These are phyloP conservation scores for Picocystis sp. DNA, from an alignment of 163 green algal genomes.

Conservation along the genomic window DNA sequence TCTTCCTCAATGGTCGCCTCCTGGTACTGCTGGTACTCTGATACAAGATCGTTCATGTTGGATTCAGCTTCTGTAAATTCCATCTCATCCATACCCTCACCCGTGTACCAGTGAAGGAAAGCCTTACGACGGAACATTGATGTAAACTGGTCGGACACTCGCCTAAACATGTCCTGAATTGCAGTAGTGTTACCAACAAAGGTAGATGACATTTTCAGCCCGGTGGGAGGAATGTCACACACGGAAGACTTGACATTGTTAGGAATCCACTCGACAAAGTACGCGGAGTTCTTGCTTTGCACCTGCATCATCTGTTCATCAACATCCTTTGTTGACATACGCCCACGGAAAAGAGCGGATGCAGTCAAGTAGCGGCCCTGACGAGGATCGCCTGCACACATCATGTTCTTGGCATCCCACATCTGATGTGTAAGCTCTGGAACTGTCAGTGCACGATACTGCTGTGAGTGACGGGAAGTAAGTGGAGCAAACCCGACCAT, in stretches of 20 bases:
- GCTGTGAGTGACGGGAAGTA: conserved; percentile 2
- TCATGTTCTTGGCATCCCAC: neutral
- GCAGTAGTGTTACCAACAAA: conserved; percentile 5
- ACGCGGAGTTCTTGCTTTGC: conserved; percentile 5
- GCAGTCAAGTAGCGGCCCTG: conserved; percentile 5
- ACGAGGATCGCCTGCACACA: conserved; percentile 2
- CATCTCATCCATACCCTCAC: no score
- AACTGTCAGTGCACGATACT: conserved; percentile 5
- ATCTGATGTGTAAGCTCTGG: conserved; percentile 5
- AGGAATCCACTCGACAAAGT: conserved; percentile 7
- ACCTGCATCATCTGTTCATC: conserved; percentile 5
- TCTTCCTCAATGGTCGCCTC: conserved; percentile 2
- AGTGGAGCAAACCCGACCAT: conserved; percentile 4
- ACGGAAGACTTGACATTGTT: conserved; percentile 7
- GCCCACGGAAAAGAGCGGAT: conserved; percentile 1
- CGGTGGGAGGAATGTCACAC: conserved; percentile 3
- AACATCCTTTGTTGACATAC: neutral
- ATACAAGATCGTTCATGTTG: conserved; percentile 8
- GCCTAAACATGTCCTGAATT: conserved; percentile 6
- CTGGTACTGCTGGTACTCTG: conserved; percentile 8
- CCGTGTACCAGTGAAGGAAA: neutral
- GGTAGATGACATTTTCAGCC: conserved; percentile 2
- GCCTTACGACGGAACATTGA: conserved; percentile 4
- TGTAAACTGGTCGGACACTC: conserved; percentile 5
- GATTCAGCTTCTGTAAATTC: neutral